A percentile compares a stretch with the other conserved stretches of the same genome.
phyloP scores from a whole-genome alignment of 2,329 filamentous ascomycete species.

The Lasiodiplodia sp. region DNA sequence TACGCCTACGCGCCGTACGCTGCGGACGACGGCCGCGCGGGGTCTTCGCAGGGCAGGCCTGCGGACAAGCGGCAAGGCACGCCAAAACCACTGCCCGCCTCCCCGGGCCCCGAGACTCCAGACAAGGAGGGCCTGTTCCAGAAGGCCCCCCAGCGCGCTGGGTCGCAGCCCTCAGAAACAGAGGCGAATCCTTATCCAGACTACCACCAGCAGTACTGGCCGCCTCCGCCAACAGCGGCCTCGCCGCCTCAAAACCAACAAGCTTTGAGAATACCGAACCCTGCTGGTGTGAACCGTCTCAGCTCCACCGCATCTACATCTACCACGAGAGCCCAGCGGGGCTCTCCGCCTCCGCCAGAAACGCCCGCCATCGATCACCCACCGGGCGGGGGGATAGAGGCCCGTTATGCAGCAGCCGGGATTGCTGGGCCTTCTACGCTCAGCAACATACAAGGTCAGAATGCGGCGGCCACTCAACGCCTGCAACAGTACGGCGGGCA shows the following conservation, averaged over 20 bases:
- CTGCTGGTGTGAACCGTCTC: constrained; percentile 65
- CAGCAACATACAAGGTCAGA: constrained; percentile 76
- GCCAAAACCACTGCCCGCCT: constrained; percentile 85
- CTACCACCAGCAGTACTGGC: constrained; percentile 69
- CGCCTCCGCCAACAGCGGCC: constrained; percentile 47
- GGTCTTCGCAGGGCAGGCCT: constrained; percentile 59
- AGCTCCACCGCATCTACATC: constrained; percentile 90
- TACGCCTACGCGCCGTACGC: constrained; percentile 49
- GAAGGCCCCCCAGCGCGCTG: constrained; percentile 58
- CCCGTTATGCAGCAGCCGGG: constrained; percentile 87
- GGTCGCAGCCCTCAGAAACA: constrained; percentile 50
- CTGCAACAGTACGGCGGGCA: constrained; percentile 73
- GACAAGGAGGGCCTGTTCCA: constrained; percentile 85
- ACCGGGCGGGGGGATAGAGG: constrained; percentile 85
- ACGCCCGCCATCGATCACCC: constrained; percentile 77
- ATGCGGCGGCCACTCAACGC: constrained; percentile 81
- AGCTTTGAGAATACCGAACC: constrained; percentile 60
- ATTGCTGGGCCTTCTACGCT: constrained; percentile 87
- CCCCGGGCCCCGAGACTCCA: constrained; percentile 75
- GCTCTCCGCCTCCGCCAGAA: constrained; percentile 93
- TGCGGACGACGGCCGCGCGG: constrained; percentile 38
- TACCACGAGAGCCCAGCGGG: constrained; percentile 88
- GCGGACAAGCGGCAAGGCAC: constrained; percentile 84
- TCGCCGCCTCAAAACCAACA: constrained; percentile 36
- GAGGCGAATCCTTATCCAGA: constrained; percentile 56